Evolutionary conservation across 2,329 filamentous ascomycete genomes (phyloP).

Genomic region (Lasiodiplodia citricola): DNA sequence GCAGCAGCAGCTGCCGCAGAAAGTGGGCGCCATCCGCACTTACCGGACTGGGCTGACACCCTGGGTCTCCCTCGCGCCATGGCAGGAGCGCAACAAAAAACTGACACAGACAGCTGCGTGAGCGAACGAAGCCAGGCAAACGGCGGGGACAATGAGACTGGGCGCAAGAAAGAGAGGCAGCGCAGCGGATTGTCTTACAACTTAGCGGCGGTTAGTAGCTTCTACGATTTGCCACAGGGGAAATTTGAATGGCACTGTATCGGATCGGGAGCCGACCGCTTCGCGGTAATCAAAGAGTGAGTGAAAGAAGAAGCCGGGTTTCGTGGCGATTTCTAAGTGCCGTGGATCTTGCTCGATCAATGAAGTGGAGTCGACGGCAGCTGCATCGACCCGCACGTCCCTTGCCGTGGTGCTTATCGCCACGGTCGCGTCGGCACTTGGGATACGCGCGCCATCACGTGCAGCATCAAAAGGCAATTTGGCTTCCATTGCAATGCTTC

Average conservation of each 20-base stretch:
- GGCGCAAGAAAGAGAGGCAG: background rate
- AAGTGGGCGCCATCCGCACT: background rate
- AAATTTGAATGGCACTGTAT: background rate
- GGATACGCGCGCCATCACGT: background rate
- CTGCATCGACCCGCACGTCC: constrained; percentile 12
- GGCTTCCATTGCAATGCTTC: background rate
- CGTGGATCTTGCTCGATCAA: constrained; percentile 4
- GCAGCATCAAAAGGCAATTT: background rate
- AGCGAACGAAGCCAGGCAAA: background rate
- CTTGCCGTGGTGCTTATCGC: constrained; percentile 6
- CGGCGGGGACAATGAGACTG: background rate
- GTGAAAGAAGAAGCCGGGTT: background rate
- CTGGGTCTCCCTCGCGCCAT: constrained; percentile 19
- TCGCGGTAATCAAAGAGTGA: background rate
- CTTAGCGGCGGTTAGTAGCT: constrained; percentile 9
- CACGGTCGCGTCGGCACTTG: background rate
- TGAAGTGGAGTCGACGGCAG: constrained; percentile 3
- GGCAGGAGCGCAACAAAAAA: background rate
- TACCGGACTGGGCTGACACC: constrained; percentile 9
- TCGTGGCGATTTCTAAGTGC: background rate
- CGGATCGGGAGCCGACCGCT: background rate
- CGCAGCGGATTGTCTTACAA: constrained; percentile 10
- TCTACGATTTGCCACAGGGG: constrained; percentile 18
- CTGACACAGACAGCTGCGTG: background rate
- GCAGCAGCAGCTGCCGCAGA: background rate